These are phyloP conservation scores for Bocquillonia castaneifolia DNA, from an alignment of 441 rosid species.

Conservation along the genomic window DNA sequence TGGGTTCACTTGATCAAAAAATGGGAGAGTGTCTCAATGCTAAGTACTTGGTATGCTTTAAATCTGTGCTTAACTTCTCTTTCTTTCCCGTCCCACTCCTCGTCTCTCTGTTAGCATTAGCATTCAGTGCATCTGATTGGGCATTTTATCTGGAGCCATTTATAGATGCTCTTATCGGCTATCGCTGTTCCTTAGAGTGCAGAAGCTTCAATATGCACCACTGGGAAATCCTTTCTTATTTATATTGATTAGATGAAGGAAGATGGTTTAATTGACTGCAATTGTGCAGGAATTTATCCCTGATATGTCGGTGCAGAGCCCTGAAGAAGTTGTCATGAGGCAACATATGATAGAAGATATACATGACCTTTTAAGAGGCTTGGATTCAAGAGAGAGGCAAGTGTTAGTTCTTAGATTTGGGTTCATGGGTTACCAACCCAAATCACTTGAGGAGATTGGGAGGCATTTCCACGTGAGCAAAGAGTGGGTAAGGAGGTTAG, in stretches of 20 bases:
- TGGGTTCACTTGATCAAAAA: constrained; percentile 70
- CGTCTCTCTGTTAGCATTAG: not conserved
- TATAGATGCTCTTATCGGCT: not conserved
- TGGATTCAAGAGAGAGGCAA: constrained; percentile 62
- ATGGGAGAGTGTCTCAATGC: constrained; percentile 42
- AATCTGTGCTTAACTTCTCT: not conserved
- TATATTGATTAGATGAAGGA: not conserved
- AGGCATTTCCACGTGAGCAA: constrained; percentile 62
- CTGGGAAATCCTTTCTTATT: no score
- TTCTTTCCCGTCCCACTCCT: not conserved
- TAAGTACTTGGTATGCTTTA: constrained; percentile 48
- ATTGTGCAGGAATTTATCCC: constrained; percentile 54
- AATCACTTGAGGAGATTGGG: constrained; percentile 77
- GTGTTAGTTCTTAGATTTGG: constrained; percentile 62
- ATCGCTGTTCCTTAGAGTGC: not conserved
- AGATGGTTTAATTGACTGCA: constrained; percentile 15
- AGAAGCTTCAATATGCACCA: not conserved
- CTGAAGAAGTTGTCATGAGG: constrained; percentile 50
- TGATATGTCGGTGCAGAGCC: constrained; percentile 41
- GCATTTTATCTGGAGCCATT: not conserved
- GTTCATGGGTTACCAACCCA: constrained; percentile 44
- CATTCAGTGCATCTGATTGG: not conserved
- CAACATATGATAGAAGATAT: constrained; percentile 53
- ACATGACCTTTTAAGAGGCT: constrained; percentile 40
- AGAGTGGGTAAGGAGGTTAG: constrained; percentile 76